Percentiles rank a stretch among this genome's conserved stretches.
These are phyloP conservation scores for Friedmanniomyces endolithicus DNA, from an alignment of 495 filamentous ascomycete species.

Conservation along the genomic window DNA sequence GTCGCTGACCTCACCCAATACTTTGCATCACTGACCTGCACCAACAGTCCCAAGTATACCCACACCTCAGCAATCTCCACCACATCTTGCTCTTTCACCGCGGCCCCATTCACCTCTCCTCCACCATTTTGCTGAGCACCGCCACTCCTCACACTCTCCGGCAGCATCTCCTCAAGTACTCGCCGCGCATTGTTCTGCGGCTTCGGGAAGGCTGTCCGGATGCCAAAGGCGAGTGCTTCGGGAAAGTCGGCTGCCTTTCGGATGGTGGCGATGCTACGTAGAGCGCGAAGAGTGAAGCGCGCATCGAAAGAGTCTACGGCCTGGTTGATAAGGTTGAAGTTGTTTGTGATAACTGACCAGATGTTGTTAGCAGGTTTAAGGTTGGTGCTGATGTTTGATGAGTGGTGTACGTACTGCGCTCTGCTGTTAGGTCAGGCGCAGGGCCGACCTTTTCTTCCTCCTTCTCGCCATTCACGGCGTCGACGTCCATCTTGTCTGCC, in stretches of 20 bases:
- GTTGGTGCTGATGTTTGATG: conserved; percentile 3
- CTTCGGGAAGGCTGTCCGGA: conserved; percentile 15
- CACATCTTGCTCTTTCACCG: conserved; percentile 7
- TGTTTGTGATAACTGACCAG: conserved; percentile 74
- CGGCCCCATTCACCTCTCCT: not conserved
- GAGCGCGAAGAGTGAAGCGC: conserved; percentile 82
- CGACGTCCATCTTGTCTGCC: conserved; percentile 33
- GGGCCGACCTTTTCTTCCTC: conserved; percentile 13
- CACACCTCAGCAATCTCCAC: conserved; percentile 60
- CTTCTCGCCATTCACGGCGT: conserved; percentile 18
- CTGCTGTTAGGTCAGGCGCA: conserved; percentile 12
- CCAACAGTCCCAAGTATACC: conserved; percentile 75
- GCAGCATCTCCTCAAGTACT: conserved; percentile 19
- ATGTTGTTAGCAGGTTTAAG: not conserved
- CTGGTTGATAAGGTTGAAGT: conserved; percentile 80
- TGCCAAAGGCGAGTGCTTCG: conserved; percentile 8
- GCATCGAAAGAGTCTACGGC: conserved; percentile 89
- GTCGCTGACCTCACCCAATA: not conserved
- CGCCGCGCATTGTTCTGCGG: conserved; percentile 10
- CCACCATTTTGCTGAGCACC: not conserved
- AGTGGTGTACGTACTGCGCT: conserved; percentile 10
- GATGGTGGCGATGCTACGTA: conserved; percentile 88
- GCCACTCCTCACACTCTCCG: not conserved
- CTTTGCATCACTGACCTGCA: conserved; percentile 27
- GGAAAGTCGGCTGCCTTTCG: conserved; percentile 58